Base-by-base conservation (phyloP, 1,139 yeast species). In the Lodderomyces jiufengensis region DNA sequence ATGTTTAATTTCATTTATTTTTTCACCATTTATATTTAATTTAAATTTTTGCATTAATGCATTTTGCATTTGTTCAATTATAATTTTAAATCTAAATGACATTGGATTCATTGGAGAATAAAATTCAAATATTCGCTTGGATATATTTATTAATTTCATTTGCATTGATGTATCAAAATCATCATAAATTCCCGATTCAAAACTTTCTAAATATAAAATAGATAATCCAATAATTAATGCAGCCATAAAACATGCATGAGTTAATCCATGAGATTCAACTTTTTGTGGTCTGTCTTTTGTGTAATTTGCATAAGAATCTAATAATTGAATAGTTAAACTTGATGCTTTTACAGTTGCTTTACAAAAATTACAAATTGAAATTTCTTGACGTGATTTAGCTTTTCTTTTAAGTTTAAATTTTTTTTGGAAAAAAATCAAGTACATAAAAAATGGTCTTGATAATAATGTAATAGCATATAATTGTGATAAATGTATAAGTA, bases 381-480 rank as follows among this genome's bases (percentile, higher is more conserved):
- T 28, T 26, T 45, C 46, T 24, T 40, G 43, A 21, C 41, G 27
- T 10, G 40, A 39, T 34, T 37, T 42, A 9, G 38, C 37, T 20
- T 38, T 27, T 15, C 38, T 40, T 3, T 24, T 8, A 9, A 34
- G 18, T 18, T 30, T 31, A 11, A 27, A 32, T 22, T 35, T 38
- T 15, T 33, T 36, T 15, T 35, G 34, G 10, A 31, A 32, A 20
- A 40, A 40, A 11, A 39, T 33, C 5, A 45, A 22, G 29, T 40
- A 63, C 48, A 66, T 61, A 48, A 66, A 65, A 42, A 70, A 70
- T n/a, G 76, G 75, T 16, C 73, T 57, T 24, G 72, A 55, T 16
- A 70, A 51, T 15, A 70, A 44, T 32, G 66, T 58, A 15, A 68
- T 59, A 3, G 67, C 63, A 47, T 64, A 61, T 20, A 70, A 49